Evolutionary conservation across 352 stramenopile species (phyloP), one percentile per base, ranked within the genome.

Genomic region (Phytopythium mirpurense): DNA sequence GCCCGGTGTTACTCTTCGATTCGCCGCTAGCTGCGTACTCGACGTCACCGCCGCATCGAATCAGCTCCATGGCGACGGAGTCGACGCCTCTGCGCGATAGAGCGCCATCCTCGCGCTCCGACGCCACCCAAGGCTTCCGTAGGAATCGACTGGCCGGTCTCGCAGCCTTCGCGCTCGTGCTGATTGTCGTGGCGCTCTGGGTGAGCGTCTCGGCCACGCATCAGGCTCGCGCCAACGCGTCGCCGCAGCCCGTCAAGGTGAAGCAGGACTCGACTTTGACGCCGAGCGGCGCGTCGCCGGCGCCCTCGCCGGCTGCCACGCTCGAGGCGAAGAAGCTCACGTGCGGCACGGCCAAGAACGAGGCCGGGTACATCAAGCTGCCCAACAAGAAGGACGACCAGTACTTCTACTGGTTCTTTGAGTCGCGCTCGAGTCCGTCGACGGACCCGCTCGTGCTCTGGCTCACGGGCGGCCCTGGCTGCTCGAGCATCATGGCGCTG

Each of bases 391-490:
- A 63, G 34, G 59, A 79, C 29, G 64, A 80, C 46, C 60, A 74
- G 35, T 59, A 74, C 24, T 83, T 86, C 46, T 86, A 88, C 49
- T 86, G 72, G 74, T 73, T 81, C 53, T 70, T 79, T 38, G 68
- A 87, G 60, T 78, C 68, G n/a, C 68, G 83, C 26, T 57, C 63
- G 5, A 50, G 72, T 5, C 61, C 78, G 23, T 41, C 42, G 8
- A 73, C 54, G n/a, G 78, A 84, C 38, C 88, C 87, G 23, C 62
- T 96, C 26, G 67, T 96, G 16, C 59, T 88, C 10, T 87, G 76
- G 76, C 62, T 87, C 48, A 80, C 71, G 9, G 51, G 54, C 8
- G 63, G 63, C 6, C 62, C 70, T 1, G 58, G 68, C 12, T 72
- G 68, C 55, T 84, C 69, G 7, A 79, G 69, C 52, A 53, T 83